Conservation (phyloP, 2,329 filamentous ascomycete genomes). For the Clonostachys solani region DNA sequence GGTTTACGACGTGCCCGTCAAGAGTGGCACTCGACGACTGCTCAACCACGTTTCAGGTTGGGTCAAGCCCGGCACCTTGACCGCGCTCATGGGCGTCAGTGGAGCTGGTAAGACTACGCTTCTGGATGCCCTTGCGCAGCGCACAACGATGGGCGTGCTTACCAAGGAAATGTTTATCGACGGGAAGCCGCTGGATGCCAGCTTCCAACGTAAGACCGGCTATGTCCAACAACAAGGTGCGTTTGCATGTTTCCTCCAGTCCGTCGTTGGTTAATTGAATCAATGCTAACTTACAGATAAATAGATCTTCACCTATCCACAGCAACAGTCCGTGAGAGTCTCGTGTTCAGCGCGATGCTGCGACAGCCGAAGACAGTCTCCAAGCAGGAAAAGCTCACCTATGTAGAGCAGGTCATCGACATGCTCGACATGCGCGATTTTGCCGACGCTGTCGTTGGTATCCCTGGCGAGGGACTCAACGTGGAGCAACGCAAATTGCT, state of each 20-base stretch:
- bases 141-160: slow-evolving; percentile 51
- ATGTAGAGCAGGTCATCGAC: slow-evolving; percentile 45
- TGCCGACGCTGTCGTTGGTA: slow-evolving; percentile 40
- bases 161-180: slow-evolving; percentile 58
- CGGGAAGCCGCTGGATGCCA: slow-evolving; percentile 47
- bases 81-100: slow-evolving; percentile 73
- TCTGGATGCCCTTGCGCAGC: slow-evolving; percentile 23
- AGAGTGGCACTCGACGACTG: slow-evolving; percentile 58
- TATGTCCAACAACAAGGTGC: slow-evolving; percentile 79
- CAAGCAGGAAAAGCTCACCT: slow-evolving; percentile 69
- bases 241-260: slow-evolving; percentile 51
- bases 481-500: slow-evolving; percentile 56
- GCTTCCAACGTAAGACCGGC: slow-evolving; percentile 60
- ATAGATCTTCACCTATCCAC: slow-evolving; percentile 10
- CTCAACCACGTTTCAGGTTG: slow-evolving; percentile 72
- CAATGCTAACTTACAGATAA: slow-evolving; percentile 33
- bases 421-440: slow-evolving; percentile 48
- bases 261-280: slow-evolving; percentile 63
- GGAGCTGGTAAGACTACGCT: slow-evolving; percentile 25
- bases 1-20: slow-evolving; percentile 67
- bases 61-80: slow-evolving; percentile 84
- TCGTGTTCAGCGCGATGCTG: slow-evolving; percentile 80
- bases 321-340: slow-evolving; percentile 65
- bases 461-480: slow-evolving; percentile 31
- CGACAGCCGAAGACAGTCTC: slow-evolving; percentile 76